A percentile compares a stretch with the other conserved stretches of the same genome.
Conservation (phyloP, 495 filamentous ascomycete genomes). For the Penicillium riverlandense region DNA sequence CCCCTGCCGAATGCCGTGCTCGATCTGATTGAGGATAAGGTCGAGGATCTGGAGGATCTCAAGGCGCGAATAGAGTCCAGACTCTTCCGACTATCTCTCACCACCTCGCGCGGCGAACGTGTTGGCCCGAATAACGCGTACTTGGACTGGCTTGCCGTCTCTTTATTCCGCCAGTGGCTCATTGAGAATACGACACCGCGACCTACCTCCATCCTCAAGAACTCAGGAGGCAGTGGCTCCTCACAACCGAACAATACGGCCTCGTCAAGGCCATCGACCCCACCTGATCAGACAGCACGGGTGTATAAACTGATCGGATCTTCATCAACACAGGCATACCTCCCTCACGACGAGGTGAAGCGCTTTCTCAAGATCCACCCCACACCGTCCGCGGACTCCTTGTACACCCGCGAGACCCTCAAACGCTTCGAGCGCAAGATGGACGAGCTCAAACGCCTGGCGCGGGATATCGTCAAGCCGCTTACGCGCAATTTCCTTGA, state of each 20-base stretch:
- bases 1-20: conserved; percentile 64
- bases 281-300: conserved; percentile 42
- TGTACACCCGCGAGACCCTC: conserved; percentile 70
- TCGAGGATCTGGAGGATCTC: conserved; percentile 69
- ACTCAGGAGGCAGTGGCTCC: conserved; percentile 7
- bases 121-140: conserved; percentile 71
- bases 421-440: conserved; percentile 76
- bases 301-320: conserved; percentile 66
- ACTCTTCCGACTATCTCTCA: conserved; percentile 73
- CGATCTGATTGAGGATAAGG: conserved; percentile 87
- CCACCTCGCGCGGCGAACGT: conserved; percentile 70
- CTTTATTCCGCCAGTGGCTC: conserved; percentile 83
- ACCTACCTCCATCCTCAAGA: conserved; percentile 42
- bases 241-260: conserved; percentile 9
- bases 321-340: conserved; percentile 51
- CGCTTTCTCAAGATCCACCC: conserved; percentile 67
- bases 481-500: conserved; percentile 80
- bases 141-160: conserved; percentile 80
- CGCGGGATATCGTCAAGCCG: conserved; percentile 74
- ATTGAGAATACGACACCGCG: conserved; percentile 77
- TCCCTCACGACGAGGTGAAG: conserved; percentile 80
- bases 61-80: conserved; percentile 63
- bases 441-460: conserved; percentile 79
- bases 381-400: conserved; percentile 40
- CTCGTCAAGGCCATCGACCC: conserved; percentile 11